phyloP scores from a whole-genome alignment of 164 flowering plant genomes.

The Vitis labrusca region DNA sequence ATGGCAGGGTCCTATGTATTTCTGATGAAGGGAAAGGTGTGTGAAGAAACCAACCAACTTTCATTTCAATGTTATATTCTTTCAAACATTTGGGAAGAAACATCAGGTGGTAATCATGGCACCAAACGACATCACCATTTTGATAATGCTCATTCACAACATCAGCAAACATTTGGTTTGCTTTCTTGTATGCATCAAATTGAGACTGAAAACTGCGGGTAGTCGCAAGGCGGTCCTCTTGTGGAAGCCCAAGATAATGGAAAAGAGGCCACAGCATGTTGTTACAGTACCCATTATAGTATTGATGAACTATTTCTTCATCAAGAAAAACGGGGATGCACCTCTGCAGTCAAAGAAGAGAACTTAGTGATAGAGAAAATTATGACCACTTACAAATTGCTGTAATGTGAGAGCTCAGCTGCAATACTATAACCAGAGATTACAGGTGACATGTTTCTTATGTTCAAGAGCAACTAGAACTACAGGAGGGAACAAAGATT shows the following conservation, averaged over 20 bases:
- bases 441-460: too few species aligned
- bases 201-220: slow-evolving; percentile 94
- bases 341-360: slow-evolving; percentile 45
- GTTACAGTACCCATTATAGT: slow-evolving; percentile 96
- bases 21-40: slow-evolving; percentile 98
- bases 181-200: slow-evolving; percentile 93
- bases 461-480: too few species aligned
- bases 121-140: slow-evolving; percentile 92
- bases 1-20: slow-evolving; percentile 88
- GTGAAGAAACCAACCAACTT: slow-evolving; percentile 98
- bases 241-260: slow-evolving; percentile 95
- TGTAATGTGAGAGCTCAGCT: too few species aligned
- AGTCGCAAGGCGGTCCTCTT: slow-evolving; percentile 94
- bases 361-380: neutral
- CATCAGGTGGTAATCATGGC: slow-evolving; percentile 97
- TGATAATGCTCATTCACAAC: slow-evolving; percentile 77
- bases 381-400: too few species aligned
- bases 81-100: slow-evolving; percentile 86
- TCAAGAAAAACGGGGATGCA: slow-evolving; percentile 96
- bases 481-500: neutral
- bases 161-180: slow-evolving; percentile 95
- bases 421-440: too few species aligned
- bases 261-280: slow-evolving; percentile 97
- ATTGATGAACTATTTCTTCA: slow-evolving; percentile 89
- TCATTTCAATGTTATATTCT: slow-evolving; percentile 70